Conservation (phyloP, 768 basidiomycete genomes). For the Dictyophora rubrovolvata region DNA sequence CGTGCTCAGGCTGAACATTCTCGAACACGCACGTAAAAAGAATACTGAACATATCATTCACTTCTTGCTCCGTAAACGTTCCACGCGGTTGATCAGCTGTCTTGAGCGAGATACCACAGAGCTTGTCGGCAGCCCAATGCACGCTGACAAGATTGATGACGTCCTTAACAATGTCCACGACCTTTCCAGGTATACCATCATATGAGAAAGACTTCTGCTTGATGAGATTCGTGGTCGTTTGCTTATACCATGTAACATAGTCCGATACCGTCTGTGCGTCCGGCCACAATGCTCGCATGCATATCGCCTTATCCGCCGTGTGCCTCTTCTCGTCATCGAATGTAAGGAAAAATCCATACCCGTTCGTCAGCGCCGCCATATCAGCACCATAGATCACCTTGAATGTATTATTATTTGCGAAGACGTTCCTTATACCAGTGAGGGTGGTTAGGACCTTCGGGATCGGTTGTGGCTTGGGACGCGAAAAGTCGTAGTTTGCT, state of each 20-base stretch:
- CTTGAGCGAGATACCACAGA: conserved; percentile 31
- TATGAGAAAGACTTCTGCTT: conserved; percentile 10
- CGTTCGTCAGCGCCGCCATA: conserved; percentile 9
- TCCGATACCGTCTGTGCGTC: conserved; percentile 6
- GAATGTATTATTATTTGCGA: conserved; percentile 9
- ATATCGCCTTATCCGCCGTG: not conserved
- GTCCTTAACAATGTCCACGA: conserved; percentile 54
- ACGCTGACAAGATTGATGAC: conserved; percentile 56
- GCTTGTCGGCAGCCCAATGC: conserved; percentile 45
- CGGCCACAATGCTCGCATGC: conserved; percentile 1
- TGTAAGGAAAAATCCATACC: conserved; percentile 7
- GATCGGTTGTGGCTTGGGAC: conserved; percentile 27
- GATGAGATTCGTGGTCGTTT: conserved; percentile 18
- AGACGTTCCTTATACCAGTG: not conserved
- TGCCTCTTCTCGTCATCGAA: conserved; percentile 3
- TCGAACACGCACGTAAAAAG: conserved; percentile 18
- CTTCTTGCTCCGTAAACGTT: conserved; percentile 28
- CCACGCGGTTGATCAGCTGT: conserved; percentile 29
- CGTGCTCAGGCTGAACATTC: not conserved
- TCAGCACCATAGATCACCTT: conserved; percentile 11
- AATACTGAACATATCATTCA: conserved; percentile 40
- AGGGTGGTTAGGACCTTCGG: not conserved
- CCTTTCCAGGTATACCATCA: conserved; percentile 16
- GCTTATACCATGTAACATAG: conserved; percentile 17
- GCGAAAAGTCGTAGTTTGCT: conserved; percentile 48